These are phyloP conservation scores for Talinum fruticosum DNA, from an alignment of 148 eudicot genomes.

Conservation along the genomic window DNA sequence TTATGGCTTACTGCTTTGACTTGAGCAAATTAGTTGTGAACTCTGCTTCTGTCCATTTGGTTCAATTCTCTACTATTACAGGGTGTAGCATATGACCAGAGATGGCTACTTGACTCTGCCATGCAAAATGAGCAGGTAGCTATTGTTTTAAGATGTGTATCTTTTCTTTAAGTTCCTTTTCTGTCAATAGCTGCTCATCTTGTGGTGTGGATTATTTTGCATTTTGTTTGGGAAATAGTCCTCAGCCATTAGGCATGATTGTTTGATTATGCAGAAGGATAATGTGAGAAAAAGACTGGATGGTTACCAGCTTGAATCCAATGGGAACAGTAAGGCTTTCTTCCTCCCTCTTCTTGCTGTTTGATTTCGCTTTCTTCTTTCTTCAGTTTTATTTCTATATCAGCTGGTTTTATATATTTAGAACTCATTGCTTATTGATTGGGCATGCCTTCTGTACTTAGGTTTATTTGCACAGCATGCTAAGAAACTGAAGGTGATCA, in stretches of 20 bases:
- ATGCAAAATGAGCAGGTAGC: slow-evolving; percentile 70
- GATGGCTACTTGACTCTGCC: slow-evolving; percentile 66
- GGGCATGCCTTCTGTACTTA: slow-evolving; percentile 17
- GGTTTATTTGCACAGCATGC: slow-evolving; percentile 62
- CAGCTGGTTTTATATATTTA: neutral
- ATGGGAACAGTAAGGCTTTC: slow-evolving; percentile 62
- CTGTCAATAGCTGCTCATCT: neutral
- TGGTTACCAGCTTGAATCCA: slow-evolving; percentile 58
- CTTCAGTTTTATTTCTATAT: neutral
- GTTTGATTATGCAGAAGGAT: slow-evolving; percentile 58
- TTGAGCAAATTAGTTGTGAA: neutral
- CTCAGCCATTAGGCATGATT: neutral
- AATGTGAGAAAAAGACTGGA: slow-evolving; percentile 59
- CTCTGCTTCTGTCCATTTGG: slow-evolving; percentile 1
- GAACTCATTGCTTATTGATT: slow-evolving; percentile 6
- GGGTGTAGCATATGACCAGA: slow-evolving; percentile 59
- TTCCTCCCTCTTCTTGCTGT: neutral
- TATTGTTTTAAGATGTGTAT: neutral
- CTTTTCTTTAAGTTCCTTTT: neutral
- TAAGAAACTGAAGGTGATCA: slow-evolving; percentile 64
- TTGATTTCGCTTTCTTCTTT: slow-evolving; percentile 1
- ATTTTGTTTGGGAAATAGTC: slow-evolving; percentile 4
- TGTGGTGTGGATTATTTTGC: neutral
- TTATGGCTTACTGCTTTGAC: neutral
- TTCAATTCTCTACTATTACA: slow-evolving; percentile 29